Base-by-base conservation (phyloP, 2,329 filamentous ascomycete genomes). In the Juglanconis juglandina region DNA sequence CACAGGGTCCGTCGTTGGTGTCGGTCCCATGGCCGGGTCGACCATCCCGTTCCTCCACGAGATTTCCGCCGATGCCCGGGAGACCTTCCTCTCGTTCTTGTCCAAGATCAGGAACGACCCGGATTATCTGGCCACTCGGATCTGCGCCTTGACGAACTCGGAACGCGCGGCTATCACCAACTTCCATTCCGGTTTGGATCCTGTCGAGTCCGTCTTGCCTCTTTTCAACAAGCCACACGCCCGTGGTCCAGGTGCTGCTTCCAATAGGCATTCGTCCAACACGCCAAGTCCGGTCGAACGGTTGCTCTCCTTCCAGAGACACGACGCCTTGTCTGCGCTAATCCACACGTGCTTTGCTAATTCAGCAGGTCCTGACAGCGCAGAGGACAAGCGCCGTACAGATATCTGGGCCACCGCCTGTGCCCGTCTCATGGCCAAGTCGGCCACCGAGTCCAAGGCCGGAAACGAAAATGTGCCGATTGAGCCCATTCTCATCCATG, bases 341-440 rank as follows among this genome's bases (percentile, higher is more conserved):
- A 85, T 96, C 63, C 90, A 95, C 76, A 94, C 92, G 66, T 89
- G 91, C 72, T 96, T 96, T 80, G 91, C 91, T 74, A 91, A 92
- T 71, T 93, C 91, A 17, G 85, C 90, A 63, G 90, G 90, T 34
- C 89, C 90, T 53, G 88, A 93, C 74, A 92, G 90, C 66, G 84
- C 86, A 46, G 93, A 96, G 75, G 90, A 95, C 72, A 83, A 85
- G 64, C 83, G 90, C 69, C 85, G 92, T 66, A 89, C 91, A 49
- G 88, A 94, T 65, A 86, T 93, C 44, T 98, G 94, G 95, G 91
- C 95, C 34, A 90, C 89, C 11, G 87, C 90, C 39, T 92, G 93
- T 73, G 92, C 94, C 42, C 88, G 87, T 67, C 80, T 98, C 65
- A 90, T 98, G 59, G 85, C 86, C 51, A 86, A 92, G 64, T 87